Base-by-base conservation (phyloP, 108 stramenopile species). In the Stephanodiscus triporus region DNA sequence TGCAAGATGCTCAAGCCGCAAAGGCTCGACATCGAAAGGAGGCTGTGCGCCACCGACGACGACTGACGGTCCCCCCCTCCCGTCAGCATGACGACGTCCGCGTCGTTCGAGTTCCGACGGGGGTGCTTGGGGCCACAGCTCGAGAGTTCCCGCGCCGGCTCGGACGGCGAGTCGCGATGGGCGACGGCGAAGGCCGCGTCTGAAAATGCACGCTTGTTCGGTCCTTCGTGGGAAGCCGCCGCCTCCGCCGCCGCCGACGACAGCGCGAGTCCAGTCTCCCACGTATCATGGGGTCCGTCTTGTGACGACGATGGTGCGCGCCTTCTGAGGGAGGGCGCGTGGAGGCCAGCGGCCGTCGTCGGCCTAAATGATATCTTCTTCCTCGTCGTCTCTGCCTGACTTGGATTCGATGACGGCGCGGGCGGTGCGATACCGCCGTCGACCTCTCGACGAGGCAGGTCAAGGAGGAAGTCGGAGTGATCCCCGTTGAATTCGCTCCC, bases 1-100 rank as follows among this genome's bases (percentile, higher is more conserved):
- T 78, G 63, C 13, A 71, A 54, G 32, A 78, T 70, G 27, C 63
- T 64, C 7, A 78, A 64, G 10, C 77, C 77, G 30, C 62, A 64
- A 26, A 78, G 49, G 51, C 70, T 71, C 54, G 69, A 53, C 57
- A 71, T 70, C 10, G 77, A 78, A 9, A 71, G 45, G 11, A 76
- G 40, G 40, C 76, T 68, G 34, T 53, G 42, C 43, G 29, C 40
- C 26, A 59, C 43, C 43, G 43, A 45, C 16, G 43, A 3, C 16
- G 43, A 16, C 2, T 13, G 40, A 17, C 38, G 51, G 26, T 50
- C 51, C 48, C 14, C 4, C 43, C 66, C 4, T 26, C 66, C 50
- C 34, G 4, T 20, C 26, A 4, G 37, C 66, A 4, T n/a, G 13
- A 53, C 16, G 43, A 14, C 43, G 43, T 45, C 43, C 16, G 43